Conservation (phyloP, 495 filamentous ascomycete genomes). For the Sordaria brevicollis region DNA sequence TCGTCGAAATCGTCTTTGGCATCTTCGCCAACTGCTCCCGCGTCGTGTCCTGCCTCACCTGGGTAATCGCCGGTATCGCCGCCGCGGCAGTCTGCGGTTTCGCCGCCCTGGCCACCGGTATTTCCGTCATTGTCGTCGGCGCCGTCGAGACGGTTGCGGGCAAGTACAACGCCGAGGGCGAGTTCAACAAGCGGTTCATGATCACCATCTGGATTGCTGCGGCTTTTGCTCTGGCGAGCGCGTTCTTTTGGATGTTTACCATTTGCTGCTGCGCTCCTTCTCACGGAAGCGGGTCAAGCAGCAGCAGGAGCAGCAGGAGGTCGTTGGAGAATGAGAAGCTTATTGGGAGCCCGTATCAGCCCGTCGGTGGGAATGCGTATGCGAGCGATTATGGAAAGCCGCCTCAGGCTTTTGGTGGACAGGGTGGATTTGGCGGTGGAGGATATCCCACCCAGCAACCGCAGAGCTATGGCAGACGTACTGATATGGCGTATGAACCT, state of each 20-base stretch:
- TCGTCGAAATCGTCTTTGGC: conserved; percentile 68
- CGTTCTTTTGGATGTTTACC: conserved; percentile 83
- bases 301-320: conserved; percentile 6
- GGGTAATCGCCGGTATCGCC: conserved; percentile 36
- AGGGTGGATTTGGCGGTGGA: neutral
- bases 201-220: conserved; percentile 67
- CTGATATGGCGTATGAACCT: conserved; percentile 44
- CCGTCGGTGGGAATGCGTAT: conserved; percentile 27
- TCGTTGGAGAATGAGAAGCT: conserved; percentile 35
- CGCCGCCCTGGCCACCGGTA: conserved; percentile 48
- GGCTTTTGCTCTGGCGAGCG: conserved; percentile 59
- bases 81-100: conserved; percentile 52
- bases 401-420: conserved; percentile 2
- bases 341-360: conserved; percentile 32
- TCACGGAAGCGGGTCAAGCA: conserved; percentile 18
- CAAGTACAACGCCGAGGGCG: conserved; percentile 54
- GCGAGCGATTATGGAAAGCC: conserved; percentile 24
- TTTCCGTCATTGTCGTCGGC: conserved; percentile 54
- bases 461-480: conserved; percentile 10
- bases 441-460: conserved; percentile 9
- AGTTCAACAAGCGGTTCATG: conserved; percentile 57
- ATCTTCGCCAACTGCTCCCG: conserved; percentile 53
- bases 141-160: conserved; percentile 53
- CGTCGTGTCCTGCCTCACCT: conserved; percentile 38
- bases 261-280: conserved; percentile 70